These are phyloP conservation scores for Lichtheimia ornata DNA, from an alignment of 371 early-diverging fungal genomes.

Conservation along the genomic window DNA sequence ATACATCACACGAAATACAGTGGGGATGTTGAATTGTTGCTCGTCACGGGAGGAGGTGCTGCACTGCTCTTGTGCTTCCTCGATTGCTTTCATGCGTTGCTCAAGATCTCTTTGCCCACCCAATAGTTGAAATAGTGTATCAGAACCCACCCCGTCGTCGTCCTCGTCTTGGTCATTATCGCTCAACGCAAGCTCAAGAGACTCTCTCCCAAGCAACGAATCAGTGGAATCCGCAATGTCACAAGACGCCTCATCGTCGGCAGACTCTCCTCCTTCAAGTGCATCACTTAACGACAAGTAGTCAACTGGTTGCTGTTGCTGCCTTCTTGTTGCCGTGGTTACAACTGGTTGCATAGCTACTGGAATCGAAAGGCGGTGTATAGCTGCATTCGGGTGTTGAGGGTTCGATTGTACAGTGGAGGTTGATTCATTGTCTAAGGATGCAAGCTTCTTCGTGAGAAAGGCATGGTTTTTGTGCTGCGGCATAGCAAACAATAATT, in stretches of 20 bases:
- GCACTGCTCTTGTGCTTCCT: constrained; percentile 16
- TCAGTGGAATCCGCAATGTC: not conserved
- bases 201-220: constrained; percentile 4
- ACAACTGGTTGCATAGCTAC: not conserved
- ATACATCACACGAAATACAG: constrained; percentile 36
- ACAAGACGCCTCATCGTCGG: not conserved
- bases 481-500: not conserved
- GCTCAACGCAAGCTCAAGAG: constrained; percentile 6
- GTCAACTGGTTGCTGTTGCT: constrained; percentile 4
- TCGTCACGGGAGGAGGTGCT: not conserved
- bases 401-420: not conserved
- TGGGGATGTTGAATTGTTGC: constrained; percentile 23
- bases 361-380: not conserved
- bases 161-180: not conserved
- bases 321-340: not conserved
- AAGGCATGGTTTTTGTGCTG: not conserved
- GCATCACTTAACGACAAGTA: constrained; percentile 13
- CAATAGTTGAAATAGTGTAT: constrained; percentile 19
- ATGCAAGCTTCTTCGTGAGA: constrained; percentile 3
- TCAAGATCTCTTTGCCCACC: constrained; percentile 17
- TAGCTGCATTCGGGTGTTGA: not conserved
- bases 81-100: constrained; percentile 30
- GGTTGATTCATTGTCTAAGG: not conserved
- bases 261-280: constrained; percentile 1
- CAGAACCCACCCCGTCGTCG: constrained; percentile 18